Base-by-base conservation (phyloP, 2,329 filamentous ascomycete species). In the Alternaria dauci region DNA sequence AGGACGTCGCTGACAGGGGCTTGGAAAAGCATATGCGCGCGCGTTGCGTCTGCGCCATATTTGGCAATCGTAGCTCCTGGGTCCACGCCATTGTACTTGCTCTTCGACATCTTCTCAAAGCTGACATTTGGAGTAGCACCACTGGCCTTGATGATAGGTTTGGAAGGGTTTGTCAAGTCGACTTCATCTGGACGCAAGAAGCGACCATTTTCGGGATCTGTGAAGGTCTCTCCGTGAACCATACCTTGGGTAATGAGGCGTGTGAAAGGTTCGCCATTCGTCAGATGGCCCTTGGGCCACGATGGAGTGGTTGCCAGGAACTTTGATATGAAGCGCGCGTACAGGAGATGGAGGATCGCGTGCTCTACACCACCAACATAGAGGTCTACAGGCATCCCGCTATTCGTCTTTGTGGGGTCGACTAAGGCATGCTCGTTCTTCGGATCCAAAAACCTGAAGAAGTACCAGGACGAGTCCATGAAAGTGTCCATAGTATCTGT, bases 401-500 rank as follows among this genome's bases (percentile, higher is more conserved):
- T 72, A 62, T 85, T 81, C 12, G 87, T 86, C 11, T 83, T 83
- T 18, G 83, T 79, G n/a, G 87, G 79, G 1, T 87, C 88, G 65
- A 96, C 88, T 0, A 88, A 88, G 14, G 81, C 76, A 2, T 84
- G 72, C 14, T 82, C 67, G 67, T 95, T 94, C 18, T 88, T 82
- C 1, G 91, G 82, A 70, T 96, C 92, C 28, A 89, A 79, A 70
- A 93, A 96, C 12, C 92, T 87, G 80, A 94, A 88, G 72, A 89
- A 96, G 78, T 97, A 97, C 93, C 93, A 97, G 55, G 93, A 96
- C 2, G 93, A 96, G 79, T 96, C 93, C 62, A 97, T 93, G 79
- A 97, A 97, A 0, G 93, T 97, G 77, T 97, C 93, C 93, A 97
- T 96, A 3, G 93, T 97, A 76, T 97, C 93, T 0, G 93, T 96